Base-by-base conservation (phyloP, 2,329 filamentous ascomycete species). In the Sporothrix inflata region DNA sequence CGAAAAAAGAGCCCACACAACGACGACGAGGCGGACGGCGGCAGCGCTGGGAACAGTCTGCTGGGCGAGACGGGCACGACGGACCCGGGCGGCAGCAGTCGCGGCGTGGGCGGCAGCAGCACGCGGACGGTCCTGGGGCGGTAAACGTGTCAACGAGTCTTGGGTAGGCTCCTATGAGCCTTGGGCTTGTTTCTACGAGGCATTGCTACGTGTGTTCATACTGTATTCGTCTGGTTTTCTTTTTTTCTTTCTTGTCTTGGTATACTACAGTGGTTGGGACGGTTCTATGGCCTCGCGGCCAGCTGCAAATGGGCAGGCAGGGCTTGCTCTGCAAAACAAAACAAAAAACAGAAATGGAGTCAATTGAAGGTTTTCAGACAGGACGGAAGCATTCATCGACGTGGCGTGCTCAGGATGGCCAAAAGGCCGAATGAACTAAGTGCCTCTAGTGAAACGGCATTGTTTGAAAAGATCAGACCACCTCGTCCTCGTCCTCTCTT, bases 41-140 rank as follows among this genome's bases (percentile, higher is more conserved):
- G 51, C 30, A 68, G 69, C 30, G 60, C 14, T 9, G 49, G 24
- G 19, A 71, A 69, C 60, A 68, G 70, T 30, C 34, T 61, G 1
- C 30, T 61, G 16, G 70, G 45, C 38, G 61, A 60, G 27, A 24
- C 61, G 16, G 61, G 49, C 67, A 66, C 42, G 7, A 66, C 42
- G 7, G 72, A 73, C 30, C 67, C 69, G 9, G 60, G 60, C 38
- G 60, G 53, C 7, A 55, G 66, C 66, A 66, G 67, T 40, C 42
- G 49, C n/a, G 73, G 72, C 40, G 72, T 69, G 14, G 74, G 72
- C 16, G 73, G 74, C 34, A 75, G 74, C 61, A 75, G 74, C 61
- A 75, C 74, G 16, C 42, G 73, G 24, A 75, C 74, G 0, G 74
- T 74, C 6, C 4, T 72, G 2, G 73, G 67, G 4, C 73, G 71